Percentiles rank a stretch among this genome's conserved stretches.
Conservation (phyloP, 2,329 filamentous ascomycete genomes). For the Talaromyces sp. region DNA sequence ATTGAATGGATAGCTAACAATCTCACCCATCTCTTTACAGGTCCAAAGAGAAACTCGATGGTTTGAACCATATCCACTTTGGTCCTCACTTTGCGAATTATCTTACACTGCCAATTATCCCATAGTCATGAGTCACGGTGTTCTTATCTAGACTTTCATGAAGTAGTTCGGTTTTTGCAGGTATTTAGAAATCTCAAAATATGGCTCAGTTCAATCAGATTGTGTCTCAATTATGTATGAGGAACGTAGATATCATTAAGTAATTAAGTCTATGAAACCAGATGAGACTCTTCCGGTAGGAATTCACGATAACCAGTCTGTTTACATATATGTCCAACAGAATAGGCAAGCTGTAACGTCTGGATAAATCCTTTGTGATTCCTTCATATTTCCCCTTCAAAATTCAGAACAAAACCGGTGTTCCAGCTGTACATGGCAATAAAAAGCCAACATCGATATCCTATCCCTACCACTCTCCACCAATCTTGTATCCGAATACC, state of each 20-base stretch:
- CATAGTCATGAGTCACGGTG: slow-evolving; percentile 17
- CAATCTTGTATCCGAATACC: slow-evolving; percentile 50
- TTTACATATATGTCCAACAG: too few relatives aligned
- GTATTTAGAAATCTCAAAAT: too few relatives aligned
- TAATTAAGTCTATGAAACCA: too few relatives aligned
- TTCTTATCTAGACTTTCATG: background rate
- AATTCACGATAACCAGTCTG: too few relatives aligned
- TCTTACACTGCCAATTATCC: slow-evolving; percentile 47
- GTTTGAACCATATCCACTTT: slow-evolving; percentile 48
- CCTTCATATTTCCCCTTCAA: too few relatives aligned
- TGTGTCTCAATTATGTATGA: too few relatives aligned
- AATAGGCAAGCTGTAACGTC: too few relatives aligned
- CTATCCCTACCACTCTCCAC: slow-evolving; percentile 45
- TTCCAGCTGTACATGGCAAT: background rate
- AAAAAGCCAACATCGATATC: background rate
- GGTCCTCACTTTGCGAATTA: slow-evolving; percentile 43
- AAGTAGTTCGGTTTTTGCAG: background rate
- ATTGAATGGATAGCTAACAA: background rate
- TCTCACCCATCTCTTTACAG: slow-evolving; percentile 19
- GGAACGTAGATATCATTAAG: background rate
- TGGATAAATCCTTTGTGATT: too few relatives aligned
- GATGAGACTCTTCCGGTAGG: too few relatives aligned
- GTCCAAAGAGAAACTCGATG: slow-evolving; percentile 41
- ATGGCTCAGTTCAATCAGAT: too few relatives aligned
- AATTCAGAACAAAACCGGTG: background rate